Percentiles rank a stretch among this genome's conserved stretches.
Evolutionary conservation across 805 yeast genomes (phyloP).

Genomic region (Candida corydali): DNA sequence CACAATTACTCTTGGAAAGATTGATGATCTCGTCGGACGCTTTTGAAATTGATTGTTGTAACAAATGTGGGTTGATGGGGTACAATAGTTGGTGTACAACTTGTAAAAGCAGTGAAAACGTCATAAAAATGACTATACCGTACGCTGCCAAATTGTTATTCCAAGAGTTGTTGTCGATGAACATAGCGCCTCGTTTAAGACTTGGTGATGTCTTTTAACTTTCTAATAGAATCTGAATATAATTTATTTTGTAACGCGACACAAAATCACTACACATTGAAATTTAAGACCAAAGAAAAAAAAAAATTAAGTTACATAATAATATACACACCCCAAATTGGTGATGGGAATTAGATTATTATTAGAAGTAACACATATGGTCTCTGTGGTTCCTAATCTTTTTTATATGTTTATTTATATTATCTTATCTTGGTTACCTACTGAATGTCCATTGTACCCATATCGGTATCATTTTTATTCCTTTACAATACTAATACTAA

Average conservation of each 20-base stretch:
- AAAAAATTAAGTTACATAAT: neutral
- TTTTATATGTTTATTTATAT: no score
- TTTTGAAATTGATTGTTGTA: conserved; percentile 94
- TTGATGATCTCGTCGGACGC: conserved; percentile 97
- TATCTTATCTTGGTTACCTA: no score
- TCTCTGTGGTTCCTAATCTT: neutral
- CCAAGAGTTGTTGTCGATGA: conserved; percentile 98
- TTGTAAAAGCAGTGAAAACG: conserved; percentile 82
- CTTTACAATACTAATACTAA: no score
- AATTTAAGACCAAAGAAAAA: no score
- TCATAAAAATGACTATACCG: conserved; percentile 93
- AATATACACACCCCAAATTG: no score
- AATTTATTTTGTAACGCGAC: conserved; percentile 1
- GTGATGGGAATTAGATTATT: no score
- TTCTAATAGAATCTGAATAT: no score
- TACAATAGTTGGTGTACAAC: conserved; percentile 97
- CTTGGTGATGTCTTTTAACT: conserved; percentile 80
- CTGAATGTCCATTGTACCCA: no score
- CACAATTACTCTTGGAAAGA: conserved; percentile 88
- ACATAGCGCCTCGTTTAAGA: conserved; percentile 92
- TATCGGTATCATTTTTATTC: no score
- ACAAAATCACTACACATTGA: neutral
- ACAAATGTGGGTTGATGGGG: conserved; percentile 94
- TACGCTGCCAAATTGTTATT: conserved; percentile 97
- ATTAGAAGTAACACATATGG: neutral